Evolutionary conservation across 2,329 filamentous ascomycete genomes (phyloP).

Genomic region (Elsinoe ampelina): DNA sequence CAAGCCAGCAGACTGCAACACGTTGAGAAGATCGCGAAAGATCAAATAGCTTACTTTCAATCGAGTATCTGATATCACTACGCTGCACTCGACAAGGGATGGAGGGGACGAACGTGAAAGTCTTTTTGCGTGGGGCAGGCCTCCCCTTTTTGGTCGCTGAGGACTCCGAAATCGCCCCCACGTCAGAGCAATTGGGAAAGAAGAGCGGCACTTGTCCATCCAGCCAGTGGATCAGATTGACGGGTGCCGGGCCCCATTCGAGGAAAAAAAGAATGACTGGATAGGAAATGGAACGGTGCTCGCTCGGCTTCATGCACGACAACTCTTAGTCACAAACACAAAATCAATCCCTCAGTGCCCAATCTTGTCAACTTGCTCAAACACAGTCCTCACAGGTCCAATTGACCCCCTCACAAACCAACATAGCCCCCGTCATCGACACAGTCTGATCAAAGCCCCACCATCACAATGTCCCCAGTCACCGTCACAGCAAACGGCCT

Average conservation of each 20-base stretch:
- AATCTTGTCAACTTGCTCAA: not conserved
- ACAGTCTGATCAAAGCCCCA: not conserved
- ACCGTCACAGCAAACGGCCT: conserved; percentile 17
- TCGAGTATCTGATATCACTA: no score
- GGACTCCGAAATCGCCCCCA: not conserved
- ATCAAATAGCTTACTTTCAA: no score
- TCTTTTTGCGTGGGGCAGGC: no score
- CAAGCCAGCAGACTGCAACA: no score
- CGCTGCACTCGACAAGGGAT: no score
- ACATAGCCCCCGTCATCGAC: not conserved
- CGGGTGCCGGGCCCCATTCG: not conserved
- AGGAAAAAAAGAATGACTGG: conserved; percentile 9
- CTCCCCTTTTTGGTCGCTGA: not conserved
- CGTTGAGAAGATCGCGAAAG: no score
- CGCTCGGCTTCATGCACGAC: conserved; percentile 11
- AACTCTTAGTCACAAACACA: conserved; percentile 6
- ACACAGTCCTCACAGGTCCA: not conserved
- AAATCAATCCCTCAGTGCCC: not conserved
- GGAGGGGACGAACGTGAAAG: no score
- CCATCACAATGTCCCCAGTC: conserved; percentile 17
- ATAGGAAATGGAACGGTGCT: not conserved
- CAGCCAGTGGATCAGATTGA: no score
- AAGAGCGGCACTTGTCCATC: no score
- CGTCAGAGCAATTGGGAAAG: not conserved
- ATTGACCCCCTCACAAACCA: not conserved